These are phyloP conservation scores for Pseudogymnoascus sp. DNA, from an alignment of 2,329 filamentous ascomycete genomes.

Conservation along the genomic window DNA sequence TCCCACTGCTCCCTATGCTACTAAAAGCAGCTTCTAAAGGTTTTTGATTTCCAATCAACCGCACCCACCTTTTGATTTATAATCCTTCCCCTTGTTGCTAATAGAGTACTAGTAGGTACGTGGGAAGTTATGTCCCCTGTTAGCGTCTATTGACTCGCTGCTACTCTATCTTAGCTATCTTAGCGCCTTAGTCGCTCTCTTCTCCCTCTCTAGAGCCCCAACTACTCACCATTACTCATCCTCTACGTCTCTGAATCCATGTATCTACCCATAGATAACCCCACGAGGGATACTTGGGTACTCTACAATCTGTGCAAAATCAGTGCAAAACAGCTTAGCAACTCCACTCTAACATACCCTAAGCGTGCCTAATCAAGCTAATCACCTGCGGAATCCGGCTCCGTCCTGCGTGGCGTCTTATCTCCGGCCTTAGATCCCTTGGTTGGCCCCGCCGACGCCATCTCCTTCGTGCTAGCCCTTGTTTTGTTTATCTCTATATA, in stretches of 20 bases:
- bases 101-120: too few relatives aligned
- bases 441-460: slow-evolving; percentile 17
- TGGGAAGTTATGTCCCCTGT: not conserved
- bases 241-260: not conserved
- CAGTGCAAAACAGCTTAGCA: not conserved
- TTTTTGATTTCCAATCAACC: slow-evolving; percentile 1
- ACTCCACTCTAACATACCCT: not conserved
- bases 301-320: not conserved
- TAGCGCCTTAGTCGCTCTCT: not conserved
- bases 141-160: not conserved
- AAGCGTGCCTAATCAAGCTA: not conserved
- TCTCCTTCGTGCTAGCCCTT: slow-evolving; percentile 22
- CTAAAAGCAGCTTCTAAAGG: not conserved
- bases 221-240: not conserved
- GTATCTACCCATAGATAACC: not conserved
- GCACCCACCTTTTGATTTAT: slow-evolving; percentile 7
- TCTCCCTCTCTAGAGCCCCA: not conserved
- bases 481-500: slow-evolving; percentile 5
- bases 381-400: not conserved
- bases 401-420: slow-evolving; percentile 6
- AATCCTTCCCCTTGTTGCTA: too few relatives aligned
- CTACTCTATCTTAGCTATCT: not conserved
- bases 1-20: not conserved
- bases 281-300: not conserved
- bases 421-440: slow-evolving; percentile 12